A percentile compares a stretch with the other conserved stretches of the same genome.
Evolutionary conservation across 208 protist genomes (phyloP).

Genomic region (Wallacemonas sp.): DNA sequence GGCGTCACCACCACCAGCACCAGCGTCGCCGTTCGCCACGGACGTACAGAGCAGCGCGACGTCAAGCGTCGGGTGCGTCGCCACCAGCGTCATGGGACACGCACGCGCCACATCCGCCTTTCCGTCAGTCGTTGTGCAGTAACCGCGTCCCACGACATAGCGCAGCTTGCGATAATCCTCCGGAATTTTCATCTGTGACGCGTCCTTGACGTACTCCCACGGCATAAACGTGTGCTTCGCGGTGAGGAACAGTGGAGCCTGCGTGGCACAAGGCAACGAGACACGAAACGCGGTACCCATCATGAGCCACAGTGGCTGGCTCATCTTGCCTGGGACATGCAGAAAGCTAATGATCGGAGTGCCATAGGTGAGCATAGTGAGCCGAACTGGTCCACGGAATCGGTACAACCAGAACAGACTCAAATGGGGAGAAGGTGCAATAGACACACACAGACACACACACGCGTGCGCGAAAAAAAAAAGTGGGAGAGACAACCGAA

Average conservation of each 20-base stretch:
- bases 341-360: constrained; percentile 78
- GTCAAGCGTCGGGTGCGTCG: constrained; percentile 60
- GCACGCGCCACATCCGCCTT: constrained; percentile 21
- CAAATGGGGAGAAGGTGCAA: too few relatives aligned
- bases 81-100: constrained; percentile 33
- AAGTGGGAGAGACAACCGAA: too few relatives aligned
- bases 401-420: too few relatives aligned
- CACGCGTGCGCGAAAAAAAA: too few relatives aligned
- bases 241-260: constrained; percentile 52
- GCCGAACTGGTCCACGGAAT: too few relatives aligned
- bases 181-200: constrained; percentile 67
- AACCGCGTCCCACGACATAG: constrained; percentile 61
- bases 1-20: too few relatives aligned
- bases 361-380: not conserved
- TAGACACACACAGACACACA: too few relatives aligned
- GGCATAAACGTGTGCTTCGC: constrained; percentile 81
- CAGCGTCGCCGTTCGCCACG: too few relatives aligned
- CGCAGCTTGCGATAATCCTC: constrained; percentile 71
- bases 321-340: constrained; percentile 83
- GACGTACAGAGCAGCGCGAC: constrained; percentile 40
- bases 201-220: constrained; percentile 65
- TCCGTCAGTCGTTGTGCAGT: constrained; percentile 25
- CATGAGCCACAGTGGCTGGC: constrained; percentile 81
- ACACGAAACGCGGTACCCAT: constrained; percentile 77
- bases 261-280: not conserved